phyloP scores from a whole-genome alignment of 352 stramenopile species.

The Pythium coloratum region DNA sequence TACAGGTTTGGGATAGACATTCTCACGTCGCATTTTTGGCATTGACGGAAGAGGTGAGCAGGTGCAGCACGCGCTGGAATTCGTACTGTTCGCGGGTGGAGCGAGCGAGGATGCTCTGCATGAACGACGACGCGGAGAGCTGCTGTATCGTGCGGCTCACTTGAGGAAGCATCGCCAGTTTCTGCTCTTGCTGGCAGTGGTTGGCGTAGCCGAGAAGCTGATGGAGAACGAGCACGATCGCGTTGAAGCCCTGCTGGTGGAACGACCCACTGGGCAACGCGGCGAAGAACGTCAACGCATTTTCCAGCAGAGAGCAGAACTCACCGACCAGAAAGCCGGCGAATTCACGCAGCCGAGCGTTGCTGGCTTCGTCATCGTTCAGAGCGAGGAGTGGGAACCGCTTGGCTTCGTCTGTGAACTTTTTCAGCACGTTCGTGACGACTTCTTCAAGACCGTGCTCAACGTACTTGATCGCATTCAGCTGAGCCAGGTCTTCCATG shows the following conservation, averaged over 20 bases:
- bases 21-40: conserved; percentile 24
- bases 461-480: conserved; percentile 31
- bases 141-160: conserved; percentile 46
- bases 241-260: conserved; percentile 44
- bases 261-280: conserved; percentile 37
- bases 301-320: conserved; percentile 63
- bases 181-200: conserved; percentile 40
- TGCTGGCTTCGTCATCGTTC: conserved; percentile 14
- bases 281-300: conserved; percentile 66
- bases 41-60: conserved; percentile 1
- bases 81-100: conserved; percentile 29
- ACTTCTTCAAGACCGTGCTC: conserved; percentile 33
- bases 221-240: conserved; percentile 62
- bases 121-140: conserved; percentile 61
- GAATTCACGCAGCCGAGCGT: conserved; percentile 27
- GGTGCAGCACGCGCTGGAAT: conserved; percentile 18
- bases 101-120: conserved; percentile 53
- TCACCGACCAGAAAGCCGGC: conserved; percentile 42
- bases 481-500: conserved; percentile 50
- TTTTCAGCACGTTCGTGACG: conserved; percentile 27
- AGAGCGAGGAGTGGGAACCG: conserved; percentile 43
- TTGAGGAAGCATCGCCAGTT: conserved; percentile 36
- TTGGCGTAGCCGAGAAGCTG: conserved; percentile 60
- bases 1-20: background rate
- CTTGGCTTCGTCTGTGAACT: conserved; percentile 44